Evolutionary conservation across 768 basidiomycete species (phyloP).

Genomic region (Dioszegia crocea): DNA sequence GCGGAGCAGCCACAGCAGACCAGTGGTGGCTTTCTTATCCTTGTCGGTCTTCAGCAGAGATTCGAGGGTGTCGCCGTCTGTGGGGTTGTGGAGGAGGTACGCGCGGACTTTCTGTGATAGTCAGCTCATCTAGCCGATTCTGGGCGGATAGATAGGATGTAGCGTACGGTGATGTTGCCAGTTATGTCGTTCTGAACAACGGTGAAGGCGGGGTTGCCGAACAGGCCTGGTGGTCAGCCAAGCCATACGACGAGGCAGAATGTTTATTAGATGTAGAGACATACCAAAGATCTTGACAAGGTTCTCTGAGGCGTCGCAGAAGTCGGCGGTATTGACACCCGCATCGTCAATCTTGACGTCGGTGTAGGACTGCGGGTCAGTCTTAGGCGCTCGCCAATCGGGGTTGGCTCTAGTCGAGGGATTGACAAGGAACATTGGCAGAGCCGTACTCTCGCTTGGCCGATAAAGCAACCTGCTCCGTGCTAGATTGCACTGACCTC

Average conservation of each 20-base stretch:
- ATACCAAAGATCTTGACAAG: slow-evolving; percentile 88
- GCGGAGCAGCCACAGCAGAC: slow-evolving; percentile 82
- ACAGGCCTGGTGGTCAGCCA: slow-evolving; percentile 61
- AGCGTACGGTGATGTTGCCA: slow-evolving; percentile 78
- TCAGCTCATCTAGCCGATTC: background rate
- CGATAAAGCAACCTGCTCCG: too few species aligned
- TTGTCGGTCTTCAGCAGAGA: slow-evolving; percentile 77
- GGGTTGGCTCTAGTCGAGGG: too few species aligned
- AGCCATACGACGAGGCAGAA: too few species aligned
- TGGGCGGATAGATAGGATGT: background rate
- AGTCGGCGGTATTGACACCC: slow-evolving; percentile 81
- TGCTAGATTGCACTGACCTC: too few species aligned
- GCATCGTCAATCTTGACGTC: slow-evolving; percentile 79
- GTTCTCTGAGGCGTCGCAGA: slow-evolving; percentile 83
- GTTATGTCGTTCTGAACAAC: slow-evolving; percentile 80
- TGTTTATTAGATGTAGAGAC: too few species aligned
- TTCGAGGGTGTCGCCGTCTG: slow-evolving; percentile 72
- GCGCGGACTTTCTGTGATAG: slow-evolving; percentile 75
- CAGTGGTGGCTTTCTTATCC: slow-evolving; percentile 70
- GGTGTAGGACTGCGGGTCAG: slow-evolving; percentile 90
- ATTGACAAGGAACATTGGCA: too few species aligned
- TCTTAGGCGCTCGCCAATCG: too few species aligned
- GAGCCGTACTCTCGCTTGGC: too few species aligned
- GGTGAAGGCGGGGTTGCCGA: slow-evolving; percentile 76
- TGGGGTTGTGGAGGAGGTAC: slow-evolving; percentile 66